A percentile compares a stretch with the other conserved stretches of the same genome.
Conservation (phyloP, 2,329 filamentous ascomycete species). For the Phialophora tarda region DNA sequence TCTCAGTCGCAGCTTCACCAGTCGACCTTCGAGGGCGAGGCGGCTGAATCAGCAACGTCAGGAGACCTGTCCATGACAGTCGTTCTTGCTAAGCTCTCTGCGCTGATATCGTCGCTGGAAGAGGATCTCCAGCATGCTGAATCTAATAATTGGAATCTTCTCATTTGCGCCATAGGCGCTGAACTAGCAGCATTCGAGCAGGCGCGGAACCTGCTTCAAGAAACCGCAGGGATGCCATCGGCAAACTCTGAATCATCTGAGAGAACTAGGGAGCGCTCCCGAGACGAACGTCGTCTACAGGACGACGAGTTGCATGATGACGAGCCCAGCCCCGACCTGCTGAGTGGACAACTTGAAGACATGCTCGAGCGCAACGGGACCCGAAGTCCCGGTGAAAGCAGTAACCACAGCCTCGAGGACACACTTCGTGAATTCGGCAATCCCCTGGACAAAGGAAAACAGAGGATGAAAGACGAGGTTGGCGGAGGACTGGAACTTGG, state of each 20-base stretch:
- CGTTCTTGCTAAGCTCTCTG: slow-evolving; percentile 25
- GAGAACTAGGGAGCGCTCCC: background rate
- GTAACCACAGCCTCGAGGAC: slow-evolving; percentile 38
- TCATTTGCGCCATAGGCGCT: slow-evolving; percentile 66
- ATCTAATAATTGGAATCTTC: slow-evolving; percentile 63
- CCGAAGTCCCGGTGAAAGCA: slow-evolving; percentile 28
- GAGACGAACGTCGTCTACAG: slow-evolving; percentile 13
- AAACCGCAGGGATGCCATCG: slow-evolving; percentile 3
- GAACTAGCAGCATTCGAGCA: slow-evolving; percentile 62
- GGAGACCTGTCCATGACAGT: slow-evolving; percentile 19
- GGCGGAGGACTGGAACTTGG: background rate
- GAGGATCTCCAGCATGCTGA: slow-evolving; percentile 58
- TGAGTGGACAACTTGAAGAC: slow-evolving; percentile 9
- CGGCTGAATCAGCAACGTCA: background rate
- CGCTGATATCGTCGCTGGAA: slow-evolving; percentile 50
- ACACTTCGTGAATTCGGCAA: slow-evolving; percentile 35
- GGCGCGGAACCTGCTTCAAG: slow-evolving; percentile 46
- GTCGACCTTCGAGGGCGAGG: background rate
- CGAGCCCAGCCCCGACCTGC: slow-evolving; percentile 25
- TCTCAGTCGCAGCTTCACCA: slow-evolving; percentile 26
- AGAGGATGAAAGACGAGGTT: slow-evolving; percentile 9
- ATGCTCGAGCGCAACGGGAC: slow-evolving; percentile 8
- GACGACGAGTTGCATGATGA: slow-evolving; percentile 23
- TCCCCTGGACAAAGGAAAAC: slow-evolving; percentile 19
- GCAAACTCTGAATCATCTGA: background rate